Conservation (phyloP, 371 early-diverging fungal genomes). For the Mortierella sp. region DNA sequence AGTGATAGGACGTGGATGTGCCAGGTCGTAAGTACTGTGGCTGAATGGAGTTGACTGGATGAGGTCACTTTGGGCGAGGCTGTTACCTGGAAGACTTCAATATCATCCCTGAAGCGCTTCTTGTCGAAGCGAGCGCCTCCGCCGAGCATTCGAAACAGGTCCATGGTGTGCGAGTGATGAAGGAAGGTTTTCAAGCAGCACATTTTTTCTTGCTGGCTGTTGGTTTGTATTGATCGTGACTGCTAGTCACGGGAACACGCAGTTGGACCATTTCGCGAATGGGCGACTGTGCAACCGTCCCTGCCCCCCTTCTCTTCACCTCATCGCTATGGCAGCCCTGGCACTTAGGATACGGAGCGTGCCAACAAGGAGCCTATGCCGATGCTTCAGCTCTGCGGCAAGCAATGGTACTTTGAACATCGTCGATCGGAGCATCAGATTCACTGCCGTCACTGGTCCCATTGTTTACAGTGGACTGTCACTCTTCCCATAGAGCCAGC, state of each 20-base stretch:
- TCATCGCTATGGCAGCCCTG: slow-evolving; percentile 17
- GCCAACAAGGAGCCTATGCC: slow-evolving; percentile 14
- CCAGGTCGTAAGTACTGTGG: background rate
- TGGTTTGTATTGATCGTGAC: slow-evolving; percentile 18
- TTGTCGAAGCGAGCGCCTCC: slow-evolving; percentile 89
- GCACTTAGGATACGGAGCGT: slow-evolving; percentile 7
- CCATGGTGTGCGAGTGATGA: slow-evolving; percentile 59
- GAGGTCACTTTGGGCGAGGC: background rate
- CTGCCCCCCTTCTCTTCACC: background rate
- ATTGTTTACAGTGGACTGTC: background rate
- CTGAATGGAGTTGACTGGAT: background rate
- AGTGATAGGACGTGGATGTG: background rate
- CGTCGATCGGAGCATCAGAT: background rate
- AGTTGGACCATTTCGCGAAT: background rate
- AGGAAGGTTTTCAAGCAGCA: background rate
- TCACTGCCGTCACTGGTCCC: background rate
- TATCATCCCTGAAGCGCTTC: slow-evolving; percentile 77
- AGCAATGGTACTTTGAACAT: slow-evolving; percentile 17
- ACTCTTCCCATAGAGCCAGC: slow-evolving; percentile 17
- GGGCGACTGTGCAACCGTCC: background rate
- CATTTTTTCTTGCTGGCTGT: too few relatives aligned
- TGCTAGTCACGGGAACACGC: slow-evolving; percentile 16
- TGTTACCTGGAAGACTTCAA: slow-evolving; percentile 75
- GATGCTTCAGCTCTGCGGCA: slow-evolving; percentile 28
- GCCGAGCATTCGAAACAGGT: slow-evolving; percentile 83